phyloP scores from a whole-genome alignment of 345 rosid species.

The Pistacia atlantica region DNA sequence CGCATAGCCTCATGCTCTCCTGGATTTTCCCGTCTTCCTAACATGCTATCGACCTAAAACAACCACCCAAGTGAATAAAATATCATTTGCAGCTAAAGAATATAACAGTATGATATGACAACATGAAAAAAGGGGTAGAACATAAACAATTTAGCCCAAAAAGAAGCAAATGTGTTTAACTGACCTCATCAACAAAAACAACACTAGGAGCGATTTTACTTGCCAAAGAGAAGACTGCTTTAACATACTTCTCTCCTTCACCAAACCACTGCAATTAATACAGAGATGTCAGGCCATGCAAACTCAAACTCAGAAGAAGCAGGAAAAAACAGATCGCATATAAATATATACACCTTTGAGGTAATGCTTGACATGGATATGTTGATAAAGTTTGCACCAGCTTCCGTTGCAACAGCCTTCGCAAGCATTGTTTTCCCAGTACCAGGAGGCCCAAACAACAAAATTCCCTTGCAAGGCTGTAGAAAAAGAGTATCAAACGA shows the following conservation, averaged over 20 bases:
- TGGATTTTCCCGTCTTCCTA: slow-evolving; percentile 98
- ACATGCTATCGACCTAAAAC: slow-evolving; percentile 94
- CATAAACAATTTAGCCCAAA: not conserved
- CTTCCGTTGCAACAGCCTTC: slow-evolving; percentile 98
- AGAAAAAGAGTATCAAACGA: slow-evolving; percentile 7
- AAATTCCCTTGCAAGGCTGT: slow-evolving; percentile 98
- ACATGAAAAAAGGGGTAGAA: not conserved
- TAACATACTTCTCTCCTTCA: slow-evolving; percentile 98
- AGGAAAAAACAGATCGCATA: not conserved
- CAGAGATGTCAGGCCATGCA: slow-evolving; percentile 11
- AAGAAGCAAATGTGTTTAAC: slow-evolving; percentile 15
- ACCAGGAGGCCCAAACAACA: slow-evolving; percentile 99
- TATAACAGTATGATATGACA: not conserved
- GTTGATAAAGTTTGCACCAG: slow-evolving; percentile 98
- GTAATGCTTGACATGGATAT: slow-evolving; percentile 99
- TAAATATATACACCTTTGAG: slow-evolving; percentile 66
- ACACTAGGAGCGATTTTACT: slow-evolving; percentile 99
- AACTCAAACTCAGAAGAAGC: slow-evolving; percentile 5
- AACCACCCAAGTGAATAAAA: slow-evolving; percentile 5
- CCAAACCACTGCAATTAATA: slow-evolving; percentile 93
- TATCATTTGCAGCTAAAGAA: not conserved
- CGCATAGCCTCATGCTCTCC: slow-evolving; percentile 99
- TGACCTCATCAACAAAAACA: slow-evolving; percentile 96
- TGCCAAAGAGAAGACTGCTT: slow-evolving; percentile 96
- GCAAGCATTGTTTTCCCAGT: slow-evolving; percentile 99